Percentiles rank a stretch among this genome's conserved stretches.
Conservation (phyloP, 176 grass and related monocot genomes). For the Tillandsia leiboldiana region DNA sequence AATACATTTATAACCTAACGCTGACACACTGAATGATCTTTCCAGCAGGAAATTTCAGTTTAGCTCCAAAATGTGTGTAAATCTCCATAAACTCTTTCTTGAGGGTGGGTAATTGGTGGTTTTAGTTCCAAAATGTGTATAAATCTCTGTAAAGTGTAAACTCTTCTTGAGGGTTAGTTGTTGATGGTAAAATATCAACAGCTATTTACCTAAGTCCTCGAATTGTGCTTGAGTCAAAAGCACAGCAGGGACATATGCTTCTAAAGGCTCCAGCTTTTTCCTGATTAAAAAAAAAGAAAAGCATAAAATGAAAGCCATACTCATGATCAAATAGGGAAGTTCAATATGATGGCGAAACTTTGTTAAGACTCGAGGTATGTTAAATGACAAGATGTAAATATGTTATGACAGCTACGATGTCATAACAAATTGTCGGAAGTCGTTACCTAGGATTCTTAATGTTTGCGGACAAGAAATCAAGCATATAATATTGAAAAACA, state of each 20-base stretch:
- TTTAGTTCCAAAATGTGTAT: neutral
- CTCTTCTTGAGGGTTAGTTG: neutral
- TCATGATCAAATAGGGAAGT: neutral
- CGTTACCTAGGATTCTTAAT: no score
- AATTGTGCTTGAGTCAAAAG: slow-evolving; percentile 76
- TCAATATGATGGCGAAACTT: neutral
- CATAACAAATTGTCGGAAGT: no score
- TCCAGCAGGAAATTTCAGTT: neutral
- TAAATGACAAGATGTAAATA: neutral
- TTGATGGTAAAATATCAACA: neutral
- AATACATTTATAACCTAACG: neutral
- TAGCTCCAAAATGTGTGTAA: neutral
- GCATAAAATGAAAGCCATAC: neutral
- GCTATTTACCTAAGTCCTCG: slow-evolving; percentile 56
- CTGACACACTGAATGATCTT: no score
- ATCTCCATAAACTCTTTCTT: neutral
- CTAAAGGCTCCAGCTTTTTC: slow-evolving; percentile 91
- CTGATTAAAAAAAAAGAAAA: slow-evolving; percentile 20
- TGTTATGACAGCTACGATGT: neutral
- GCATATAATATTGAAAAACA: no score
- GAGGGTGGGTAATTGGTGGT: no score
- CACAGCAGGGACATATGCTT: slow-evolving; percentile 71
- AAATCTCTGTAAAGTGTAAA: neutral
- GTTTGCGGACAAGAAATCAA: no score
- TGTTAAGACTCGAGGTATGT: neutral